Conservation (phyloP, 768 basidiomycete genomes). For the Phylloporus sp. region DNA sequence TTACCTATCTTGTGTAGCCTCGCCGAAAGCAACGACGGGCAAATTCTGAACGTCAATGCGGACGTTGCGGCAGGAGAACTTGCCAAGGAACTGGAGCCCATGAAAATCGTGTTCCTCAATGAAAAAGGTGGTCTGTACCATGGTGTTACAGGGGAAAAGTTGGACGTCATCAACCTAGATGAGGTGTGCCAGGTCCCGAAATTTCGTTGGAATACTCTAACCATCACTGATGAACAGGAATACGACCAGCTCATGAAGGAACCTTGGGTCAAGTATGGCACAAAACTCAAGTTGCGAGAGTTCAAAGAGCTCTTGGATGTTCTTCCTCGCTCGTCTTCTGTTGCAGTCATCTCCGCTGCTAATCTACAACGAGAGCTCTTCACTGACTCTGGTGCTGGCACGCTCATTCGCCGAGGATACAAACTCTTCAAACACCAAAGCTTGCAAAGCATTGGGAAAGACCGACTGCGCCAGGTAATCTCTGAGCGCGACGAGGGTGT, state of each 20-base stretch:
- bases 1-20: slow-evolving; percentile 93
- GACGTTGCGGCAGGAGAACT: slow-evolving; percentile 98
- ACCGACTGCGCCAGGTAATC: slow-evolving; percentile 91
- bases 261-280: slow-evolving; percentile 98
- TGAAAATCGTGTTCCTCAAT: slow-evolving; percentile 98
- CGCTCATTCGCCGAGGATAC: slow-evolving; percentile 96
- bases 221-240: slow-evolving; percentile 48
- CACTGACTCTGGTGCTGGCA: slow-evolving; percentile 96
- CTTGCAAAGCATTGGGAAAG: slow-evolving; percentile 82
- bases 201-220: background rate
- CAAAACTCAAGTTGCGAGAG: slow-evolving; percentile 97
- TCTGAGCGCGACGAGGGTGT: slow-evolving; percentile 96
- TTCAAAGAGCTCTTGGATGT: slow-evolving; percentile 99
- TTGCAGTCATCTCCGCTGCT: slow-evolving; percentile 93
- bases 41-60: slow-evolving; percentile 98
- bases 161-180: slow-evolving; percentile 95
- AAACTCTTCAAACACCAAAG: slow-evolving; percentile 88
- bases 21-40: slow-evolving; percentile 93
- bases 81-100: slow-evolving; percentile 94
- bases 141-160: slow-evolving; percentile 92
- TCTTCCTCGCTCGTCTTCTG: slow-evolving; percentile 95
- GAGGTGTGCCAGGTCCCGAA: slow-evolving; percentile 48
- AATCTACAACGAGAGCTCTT: slow-evolving; percentile 97
- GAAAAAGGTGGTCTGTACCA: slow-evolving; percentile 99
- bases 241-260: slow-evolving; percentile 96